Evolutionary conservation across 1,284 basidiomycete genomes (phyloP).

Genomic region (Sanghuangporus baumii): DNA sequence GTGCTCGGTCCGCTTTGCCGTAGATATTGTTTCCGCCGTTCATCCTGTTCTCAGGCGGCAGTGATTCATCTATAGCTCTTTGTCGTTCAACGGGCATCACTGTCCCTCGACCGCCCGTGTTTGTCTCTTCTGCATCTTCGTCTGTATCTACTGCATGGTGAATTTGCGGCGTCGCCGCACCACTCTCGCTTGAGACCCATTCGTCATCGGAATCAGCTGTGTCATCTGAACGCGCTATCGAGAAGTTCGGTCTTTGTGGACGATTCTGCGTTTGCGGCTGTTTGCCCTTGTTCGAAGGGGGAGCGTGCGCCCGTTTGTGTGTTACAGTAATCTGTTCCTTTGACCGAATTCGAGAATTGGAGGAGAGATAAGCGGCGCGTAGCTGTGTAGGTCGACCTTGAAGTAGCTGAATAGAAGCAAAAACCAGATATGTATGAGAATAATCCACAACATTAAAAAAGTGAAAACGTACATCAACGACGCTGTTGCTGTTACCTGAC

Average conservation of each 20-base stretch:
- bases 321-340: constrained; percentile 37
- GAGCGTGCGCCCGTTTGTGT: constrained; percentile 27
- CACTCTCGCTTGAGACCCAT: constrained; percentile 73
- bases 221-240: constrained; percentile 44
- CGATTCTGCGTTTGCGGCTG: constrained; percentile 6
- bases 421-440: constrained; percentile 9
- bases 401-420: constrained; percentile 10
- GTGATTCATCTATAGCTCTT: neutral
- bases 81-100: neutral
- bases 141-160: constrained; percentile 30
- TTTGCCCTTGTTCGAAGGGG: constrained; percentile 28
- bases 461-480: constrained; percentile 37
- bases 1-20: constrained; percentile 24
- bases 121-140: constrained; percentile 28
- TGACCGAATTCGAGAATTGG: constrained; percentile 44
- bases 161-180: constrained; percentile 55
- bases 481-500: constrained; percentile 31
- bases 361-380: constrained; percentile 34
- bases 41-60: neutral
- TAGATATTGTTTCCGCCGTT: neutral
- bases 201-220: constrained; percentile 57
- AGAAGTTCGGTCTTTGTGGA: constrained; percentile 47
- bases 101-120: constrained; percentile 25
- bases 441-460: neutral
- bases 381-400: constrained; percentile 30